Percentiles rank a stretch among this genome's conserved stretches.
Conservation (phyloP, 2,329 filamentous ascomycete species). For the Trichophyton simii region DNA sequence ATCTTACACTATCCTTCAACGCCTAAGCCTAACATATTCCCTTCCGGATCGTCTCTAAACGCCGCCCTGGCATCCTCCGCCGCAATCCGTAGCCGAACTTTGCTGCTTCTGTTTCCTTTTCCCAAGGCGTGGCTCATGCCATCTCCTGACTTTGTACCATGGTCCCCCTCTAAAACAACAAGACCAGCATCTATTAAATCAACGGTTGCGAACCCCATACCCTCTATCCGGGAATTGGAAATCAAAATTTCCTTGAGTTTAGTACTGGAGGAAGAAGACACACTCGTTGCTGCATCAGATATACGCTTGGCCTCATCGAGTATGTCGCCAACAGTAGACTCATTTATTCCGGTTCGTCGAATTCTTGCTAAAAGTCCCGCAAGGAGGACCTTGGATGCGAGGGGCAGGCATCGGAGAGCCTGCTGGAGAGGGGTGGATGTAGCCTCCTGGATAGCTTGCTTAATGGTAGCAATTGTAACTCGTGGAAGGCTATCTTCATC, state of each 20-base stretch:
- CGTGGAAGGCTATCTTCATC: slow-evolving; percentile 30
- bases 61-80: slow-evolving; percentile 86
- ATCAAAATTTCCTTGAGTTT: slow-evolving; percentile 52
- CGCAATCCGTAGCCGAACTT: slow-evolving; percentile 71
- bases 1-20: slow-evolving; percentile 18
- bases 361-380: slow-evolving; percentile 67
- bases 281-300: slow-evolving; percentile 32
- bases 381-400: slow-evolving; percentile 74
- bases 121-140: slow-evolving; percentile 37
- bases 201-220: slow-evolving; percentile 60
- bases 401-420: slow-evolving; percentile 67
- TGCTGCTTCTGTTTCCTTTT: slow-evolving; percentile 72
- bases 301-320: slow-evolving; percentile 71
- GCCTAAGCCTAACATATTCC: slow-evolving; percentile 61
- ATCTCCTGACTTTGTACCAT: slow-evolving; percentile 18
- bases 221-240: slow-evolving; percentile 37
- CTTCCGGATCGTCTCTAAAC: slow-evolving; percentile 75
- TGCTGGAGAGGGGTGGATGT: slow-evolving; percentile 87
- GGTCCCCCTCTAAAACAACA: slow-evolving; percentile 57
- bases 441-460: slow-evolving; percentile 87
- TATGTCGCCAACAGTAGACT: slow-evolving; percentile 80
- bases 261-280: slow-evolving; percentile 41
- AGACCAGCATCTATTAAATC: slow-evolving; percentile 81
- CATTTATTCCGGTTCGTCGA: slow-evolving; percentile 69
- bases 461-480: slow-evolving; percentile 87